phyloP scores from a whole-genome alignment of 164 flowering plant genomes.

The Umbellularia californica region DNA sequence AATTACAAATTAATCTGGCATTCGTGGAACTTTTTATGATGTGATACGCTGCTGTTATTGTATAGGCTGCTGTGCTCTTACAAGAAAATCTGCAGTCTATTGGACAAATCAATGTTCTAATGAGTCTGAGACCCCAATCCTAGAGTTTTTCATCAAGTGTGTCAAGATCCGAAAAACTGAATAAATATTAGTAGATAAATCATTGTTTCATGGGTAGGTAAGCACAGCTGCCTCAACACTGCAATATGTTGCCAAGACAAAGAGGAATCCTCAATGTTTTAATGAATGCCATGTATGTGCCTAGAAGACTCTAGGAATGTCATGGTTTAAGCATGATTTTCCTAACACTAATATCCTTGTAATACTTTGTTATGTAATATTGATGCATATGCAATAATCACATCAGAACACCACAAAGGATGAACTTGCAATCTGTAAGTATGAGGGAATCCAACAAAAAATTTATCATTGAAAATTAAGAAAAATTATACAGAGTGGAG shows the following conservation, averaged over 20 bases:
- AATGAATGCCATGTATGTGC: neutral
- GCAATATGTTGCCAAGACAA: neutral
- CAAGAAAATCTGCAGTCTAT: too few relatives aligned
- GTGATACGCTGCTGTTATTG: too few relatives aligned
- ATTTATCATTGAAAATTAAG: neutral
- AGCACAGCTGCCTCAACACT: neutral
- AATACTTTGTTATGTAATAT: neutral
- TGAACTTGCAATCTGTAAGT: neutral
- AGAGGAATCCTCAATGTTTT: neutral
- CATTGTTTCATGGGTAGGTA: neutral
- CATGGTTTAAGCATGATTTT: neutral
- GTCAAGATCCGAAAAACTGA: too few relatives aligned
- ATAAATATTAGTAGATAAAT: neutral
- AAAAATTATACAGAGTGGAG: too few relatives aligned
- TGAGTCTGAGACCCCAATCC: too few relatives aligned
- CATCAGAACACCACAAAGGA: neutral
- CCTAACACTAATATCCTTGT: neutral
- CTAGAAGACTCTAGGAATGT: neutral
- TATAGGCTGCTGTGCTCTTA: too few relatives aligned
- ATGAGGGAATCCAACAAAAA: neutral
- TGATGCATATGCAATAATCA: neutral
- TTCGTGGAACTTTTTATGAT: too few relatives aligned
- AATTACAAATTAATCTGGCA: too few relatives aligned
- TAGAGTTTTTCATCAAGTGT: too few relatives aligned
- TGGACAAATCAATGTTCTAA: too few relatives aligned